phyloP scores from a whole-genome alignment of 2,329 filamentous ascomycete species.

The Fusarium torreyae region DNA sequence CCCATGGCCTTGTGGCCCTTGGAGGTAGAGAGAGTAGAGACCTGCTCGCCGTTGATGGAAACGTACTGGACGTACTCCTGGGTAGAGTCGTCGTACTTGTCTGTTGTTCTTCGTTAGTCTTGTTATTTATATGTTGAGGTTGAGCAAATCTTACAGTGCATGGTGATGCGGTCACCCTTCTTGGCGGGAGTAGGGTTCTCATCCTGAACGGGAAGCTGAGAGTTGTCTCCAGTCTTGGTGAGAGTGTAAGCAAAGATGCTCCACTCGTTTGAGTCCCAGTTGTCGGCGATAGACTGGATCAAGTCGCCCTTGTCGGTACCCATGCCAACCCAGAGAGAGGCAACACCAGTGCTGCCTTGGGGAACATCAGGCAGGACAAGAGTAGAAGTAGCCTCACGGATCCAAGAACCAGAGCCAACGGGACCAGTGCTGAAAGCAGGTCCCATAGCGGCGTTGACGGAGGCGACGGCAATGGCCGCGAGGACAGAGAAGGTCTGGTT shows the following conservation, averaged over 20 bases:
- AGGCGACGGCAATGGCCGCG: constrained; percentile 33
- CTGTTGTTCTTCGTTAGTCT: neutral
- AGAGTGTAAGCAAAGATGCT: constrained; percentile 61
- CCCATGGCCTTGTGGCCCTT: constrained; percentile 58
- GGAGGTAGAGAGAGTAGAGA: constrained; percentile 62
- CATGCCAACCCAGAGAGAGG: constrained; percentile 65
- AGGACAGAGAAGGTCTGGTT: constrained; percentile 36
- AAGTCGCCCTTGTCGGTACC: constrained; percentile 63
- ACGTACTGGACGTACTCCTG: constrained; percentile 42
- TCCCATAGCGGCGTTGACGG: constrained; percentile 52
- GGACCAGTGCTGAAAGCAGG: constrained; percentile 62
- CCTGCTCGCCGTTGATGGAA: constrained; percentile 42
- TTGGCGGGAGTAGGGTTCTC: constrained; percentile 29
- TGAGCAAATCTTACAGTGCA: constrained; percentile 31
- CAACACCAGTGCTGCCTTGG: constrained; percentile 54
- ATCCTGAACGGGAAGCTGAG: constrained; percentile 38
- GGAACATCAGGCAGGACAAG: constrained; percentile 59
- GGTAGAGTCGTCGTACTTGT: constrained; percentile 35
- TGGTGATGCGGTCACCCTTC: constrained; percentile 37
- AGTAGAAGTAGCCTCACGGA: constrained; percentile 61
- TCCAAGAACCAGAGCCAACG: constrained; percentile 57
- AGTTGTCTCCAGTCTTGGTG: constrained; percentile 51
- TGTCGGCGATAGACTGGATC: constrained; percentile 63
- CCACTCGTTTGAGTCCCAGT: constrained; percentile 54
- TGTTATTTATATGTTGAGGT: fast-evolving